Conservation (phyloP, 306 rosid species). For the Prunus mira region DNA sequence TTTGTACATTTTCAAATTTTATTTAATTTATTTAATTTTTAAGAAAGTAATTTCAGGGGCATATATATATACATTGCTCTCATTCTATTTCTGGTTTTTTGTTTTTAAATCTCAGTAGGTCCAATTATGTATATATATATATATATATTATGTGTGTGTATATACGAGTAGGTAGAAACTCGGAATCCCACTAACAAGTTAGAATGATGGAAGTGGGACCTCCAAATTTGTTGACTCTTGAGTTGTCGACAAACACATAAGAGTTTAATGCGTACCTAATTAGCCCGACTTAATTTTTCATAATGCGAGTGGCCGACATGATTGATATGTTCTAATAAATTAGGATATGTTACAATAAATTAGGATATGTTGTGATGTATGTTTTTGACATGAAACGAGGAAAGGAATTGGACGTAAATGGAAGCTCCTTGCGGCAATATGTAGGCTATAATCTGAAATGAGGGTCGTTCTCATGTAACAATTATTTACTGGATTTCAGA, state of each 20-base stretch:
- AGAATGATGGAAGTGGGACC: slow-evolving; percentile 5
- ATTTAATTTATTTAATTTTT: slow-evolving; percentile 25
- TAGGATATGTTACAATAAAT: too few species aligned
- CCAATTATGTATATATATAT: neutral
- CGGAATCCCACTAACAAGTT: neutral
- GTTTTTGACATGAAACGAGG: too few species aligned
- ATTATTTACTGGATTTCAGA: too few species aligned
- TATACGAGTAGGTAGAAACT: neutral
- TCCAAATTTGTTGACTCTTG: neutral
- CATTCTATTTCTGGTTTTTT: neutral
- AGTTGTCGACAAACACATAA: neutral
- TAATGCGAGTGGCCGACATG: too few species aligned
- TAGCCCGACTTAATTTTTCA: too few species aligned
- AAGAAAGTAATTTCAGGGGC: slow-evolving; percentile 33
- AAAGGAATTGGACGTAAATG: too few species aligned
- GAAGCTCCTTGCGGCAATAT: too few species aligned
- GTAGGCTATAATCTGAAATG: too few species aligned
- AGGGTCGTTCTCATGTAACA: too few species aligned
- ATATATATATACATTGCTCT: slow-evolving; percentile 1
- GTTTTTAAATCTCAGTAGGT: neutral
- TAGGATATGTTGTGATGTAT: too few species aligned
- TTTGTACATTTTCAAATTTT: slow-evolving; percentile 62
- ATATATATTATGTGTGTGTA: too few species aligned
- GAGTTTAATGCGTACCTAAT: neutral
- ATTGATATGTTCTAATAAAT: too few species aligned